Percentiles rank a stretch among this genome's conserved stretches.
Conservation (phyloP, 1,139 yeast species). For the Nakaseomyces glabratus region DNA sequence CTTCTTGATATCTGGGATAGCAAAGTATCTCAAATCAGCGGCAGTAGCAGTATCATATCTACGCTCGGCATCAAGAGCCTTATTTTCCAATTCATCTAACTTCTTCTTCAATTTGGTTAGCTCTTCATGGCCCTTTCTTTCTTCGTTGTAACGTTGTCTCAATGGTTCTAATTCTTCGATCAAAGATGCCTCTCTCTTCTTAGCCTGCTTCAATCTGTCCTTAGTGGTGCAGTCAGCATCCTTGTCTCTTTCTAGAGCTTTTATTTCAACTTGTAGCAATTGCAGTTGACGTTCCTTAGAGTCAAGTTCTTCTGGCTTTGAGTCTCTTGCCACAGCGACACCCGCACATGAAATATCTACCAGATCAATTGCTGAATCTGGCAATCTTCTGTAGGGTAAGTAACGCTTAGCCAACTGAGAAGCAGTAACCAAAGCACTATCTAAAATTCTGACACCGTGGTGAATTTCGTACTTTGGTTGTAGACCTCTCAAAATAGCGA, state of each 20-base stretch:
- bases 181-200: slow-evolving; percentile 68
- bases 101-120: slow-evolving; percentile 81
- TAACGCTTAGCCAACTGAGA: slow-evolving; percentile 93
- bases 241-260: slow-evolving; percentile 92
- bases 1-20: slow-evolving; percentile 82
- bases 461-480: slow-evolving; percentile 95
- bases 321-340: slow-evolving; percentile 96
- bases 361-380: slow-evolving; percentile 95
- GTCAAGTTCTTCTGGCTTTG: slow-evolving; percentile 95
- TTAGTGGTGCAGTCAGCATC: slow-evolving; percentile 81
- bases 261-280: slow-evolving; percentile 86
- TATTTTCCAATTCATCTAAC: slow-evolving; percentile 80
- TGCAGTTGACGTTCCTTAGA: slow-evolving; percentile 86
- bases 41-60: slow-evolving; percentile 90
- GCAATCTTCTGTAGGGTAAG: slow-evolving; percentile 88
- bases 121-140: slow-evolving; percentile 86
- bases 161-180: slow-evolving; percentile 82
- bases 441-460: slow-evolving; percentile 95
- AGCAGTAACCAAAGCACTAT: slow-evolving; percentile 89
- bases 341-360: slow-evolving; percentile 96
- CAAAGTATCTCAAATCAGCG: slow-evolving; percentile 93
- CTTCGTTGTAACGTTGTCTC: slow-evolving; percentile 77
- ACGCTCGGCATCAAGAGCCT: slow-evolving; percentile 95
- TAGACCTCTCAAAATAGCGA: slow-evolving; percentile 91
- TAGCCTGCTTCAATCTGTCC: slow-evolving; percentile 75